Evolutionary conservation across 805 yeast species (phyloP).

Genomic region (Blastobotrys muscicola): DNA sequence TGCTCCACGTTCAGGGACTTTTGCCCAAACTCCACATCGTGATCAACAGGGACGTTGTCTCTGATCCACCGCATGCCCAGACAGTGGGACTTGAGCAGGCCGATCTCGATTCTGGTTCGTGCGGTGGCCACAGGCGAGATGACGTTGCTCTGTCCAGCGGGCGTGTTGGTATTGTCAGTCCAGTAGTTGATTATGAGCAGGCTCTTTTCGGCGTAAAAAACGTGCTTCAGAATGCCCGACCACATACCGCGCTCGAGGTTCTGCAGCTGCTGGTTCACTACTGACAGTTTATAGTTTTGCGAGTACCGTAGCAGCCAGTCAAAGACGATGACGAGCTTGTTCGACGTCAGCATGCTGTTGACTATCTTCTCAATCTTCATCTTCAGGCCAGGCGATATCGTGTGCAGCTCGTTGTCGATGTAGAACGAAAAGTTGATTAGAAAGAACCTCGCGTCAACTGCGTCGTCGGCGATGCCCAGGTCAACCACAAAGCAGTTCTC

Average conservation of each 20-base stretch:
- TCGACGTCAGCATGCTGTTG: conserved; percentile 40
- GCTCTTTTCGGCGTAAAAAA: conserved; percentile 45
- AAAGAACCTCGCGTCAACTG: conserved; percentile 56
- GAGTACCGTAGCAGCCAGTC: conserved; percentile 50
- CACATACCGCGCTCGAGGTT: conserved; percentile 43
- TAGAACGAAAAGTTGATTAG: conserved; percentile 66
- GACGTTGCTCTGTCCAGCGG: conserved; percentile 24
- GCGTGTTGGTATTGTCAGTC: conserved; percentile 30
- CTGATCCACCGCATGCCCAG: conserved; percentile 54
- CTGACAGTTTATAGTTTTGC: conserved; percentile 53
- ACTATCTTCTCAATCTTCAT: conserved; percentile 44
- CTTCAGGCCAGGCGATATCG: conserved; percentile 23
- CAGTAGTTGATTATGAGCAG: conserved; percentile 55
- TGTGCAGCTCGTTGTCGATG: conserved; percentile 29
- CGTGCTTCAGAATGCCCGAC: conserved; percentile 52
- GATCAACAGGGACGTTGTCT: conserved; percentile 37
- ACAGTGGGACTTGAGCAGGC: conserved; percentile 39
- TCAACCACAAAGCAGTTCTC: conserved; percentile 63
- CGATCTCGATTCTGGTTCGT: conserved; percentile 51
- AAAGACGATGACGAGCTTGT: conserved; percentile 44
- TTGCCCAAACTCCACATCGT: conserved; percentile 25
- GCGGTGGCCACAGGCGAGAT: conserved; percentile 15
- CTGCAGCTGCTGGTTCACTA: conserved; percentile 48
- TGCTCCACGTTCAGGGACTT: conserved; percentile 27
- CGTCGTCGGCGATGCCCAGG: conserved; percentile 62